Conservation (phyloP, 169 alveolate species). For the Besnoitia besnoiti region DNA sequence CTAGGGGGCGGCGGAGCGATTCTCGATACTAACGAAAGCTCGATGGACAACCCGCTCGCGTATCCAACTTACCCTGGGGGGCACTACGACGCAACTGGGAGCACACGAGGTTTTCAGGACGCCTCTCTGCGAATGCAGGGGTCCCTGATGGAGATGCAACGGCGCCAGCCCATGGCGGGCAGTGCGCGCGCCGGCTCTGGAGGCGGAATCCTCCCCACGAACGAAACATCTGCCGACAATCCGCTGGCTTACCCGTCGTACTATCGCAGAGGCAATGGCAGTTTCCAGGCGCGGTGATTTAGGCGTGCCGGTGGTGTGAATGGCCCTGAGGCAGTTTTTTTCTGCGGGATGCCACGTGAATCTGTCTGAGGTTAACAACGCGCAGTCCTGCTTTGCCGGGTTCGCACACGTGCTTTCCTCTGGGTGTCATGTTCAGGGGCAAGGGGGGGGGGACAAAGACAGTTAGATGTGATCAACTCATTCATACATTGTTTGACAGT, state of each 20-base stretch:
- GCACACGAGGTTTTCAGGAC: not conserved
- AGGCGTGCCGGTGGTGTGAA: too few relatives aligned
- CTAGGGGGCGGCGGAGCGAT: not conserved
- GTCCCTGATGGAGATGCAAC: not conserved
- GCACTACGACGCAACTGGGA: not conserved
- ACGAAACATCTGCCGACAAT: conserved; percentile 20
- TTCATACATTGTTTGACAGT: too few relatives aligned
- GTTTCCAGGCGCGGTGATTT: too few relatives aligned
- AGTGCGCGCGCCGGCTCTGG: not conserved
- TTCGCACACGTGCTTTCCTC: too few relatives aligned
- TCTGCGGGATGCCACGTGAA: too few relatives aligned
- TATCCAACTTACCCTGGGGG: conserved; percentile 50
- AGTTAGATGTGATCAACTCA: too few relatives aligned
- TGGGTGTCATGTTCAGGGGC: too few relatives aligned
- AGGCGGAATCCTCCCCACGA: conserved; percentile 14
- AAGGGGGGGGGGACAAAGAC: too few relatives aligned
- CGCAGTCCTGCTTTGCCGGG: too few relatives aligned
- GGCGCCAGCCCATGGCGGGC: not conserved
- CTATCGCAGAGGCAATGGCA: too few relatives aligned
- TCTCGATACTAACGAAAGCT: conserved; percentile 21
- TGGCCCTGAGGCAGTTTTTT: too few relatives aligned
- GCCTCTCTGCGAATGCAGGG: not conserved
- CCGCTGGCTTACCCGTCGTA: conserved; percentile 22
- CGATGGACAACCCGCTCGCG: conserved; percentile 56
- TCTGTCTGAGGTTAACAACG: too few relatives aligned